Conservation (phyloP, 2,329 filamentous ascomycete species). For the Beauveria scarabaeidicola region DNA sequence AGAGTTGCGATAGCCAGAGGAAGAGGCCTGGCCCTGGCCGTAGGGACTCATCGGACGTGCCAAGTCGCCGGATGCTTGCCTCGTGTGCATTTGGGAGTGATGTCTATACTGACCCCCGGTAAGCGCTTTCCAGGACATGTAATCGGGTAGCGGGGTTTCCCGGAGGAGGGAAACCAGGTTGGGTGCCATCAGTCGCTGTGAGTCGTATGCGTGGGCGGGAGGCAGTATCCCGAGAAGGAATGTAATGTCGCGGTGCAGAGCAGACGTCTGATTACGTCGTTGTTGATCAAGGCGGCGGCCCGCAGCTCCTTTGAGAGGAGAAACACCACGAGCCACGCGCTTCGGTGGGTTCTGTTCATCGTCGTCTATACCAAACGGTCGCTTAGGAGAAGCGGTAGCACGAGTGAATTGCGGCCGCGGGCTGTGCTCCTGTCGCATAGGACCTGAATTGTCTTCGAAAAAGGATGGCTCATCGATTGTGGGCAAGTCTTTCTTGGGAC, state of each 20-base stretch:
- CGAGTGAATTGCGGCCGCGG: constrained; percentile 41
- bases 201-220: constrained; percentile 61
- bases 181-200: constrained; percentile 59
- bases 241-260: constrained; percentile 62
- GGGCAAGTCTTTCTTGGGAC: constrained; percentile 49
- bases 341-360: constrained; percentile 67
- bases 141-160: constrained; percentile 57
- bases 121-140: constrained; percentile 43
- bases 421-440: constrained; percentile 29
- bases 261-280: constrained; percentile 52
- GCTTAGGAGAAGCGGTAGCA: constrained; percentile 48
- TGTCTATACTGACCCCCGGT: constrained; percentile 28
- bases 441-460: constrained; percentile 36
- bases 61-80: constrained; percentile 37
- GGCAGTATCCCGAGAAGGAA: constrained; percentile 67
- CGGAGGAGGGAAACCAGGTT: constrained; percentile 67
- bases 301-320: constrained; percentile 84
- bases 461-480: constrained; percentile 45
- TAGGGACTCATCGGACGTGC: constrained; percentile 42
- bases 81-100: constrained; percentile 27
- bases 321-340: constrained; percentile 82
- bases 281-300: constrained; percentile 78
- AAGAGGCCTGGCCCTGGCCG: constrained; percentile 30
- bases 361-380: constrained; percentile 59
- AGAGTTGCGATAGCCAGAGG: constrained; percentile 42